Evolutionary conservation across 179 eudicot genomes (phyloP).

Genomic region (Beta lomatogona): DNA sequence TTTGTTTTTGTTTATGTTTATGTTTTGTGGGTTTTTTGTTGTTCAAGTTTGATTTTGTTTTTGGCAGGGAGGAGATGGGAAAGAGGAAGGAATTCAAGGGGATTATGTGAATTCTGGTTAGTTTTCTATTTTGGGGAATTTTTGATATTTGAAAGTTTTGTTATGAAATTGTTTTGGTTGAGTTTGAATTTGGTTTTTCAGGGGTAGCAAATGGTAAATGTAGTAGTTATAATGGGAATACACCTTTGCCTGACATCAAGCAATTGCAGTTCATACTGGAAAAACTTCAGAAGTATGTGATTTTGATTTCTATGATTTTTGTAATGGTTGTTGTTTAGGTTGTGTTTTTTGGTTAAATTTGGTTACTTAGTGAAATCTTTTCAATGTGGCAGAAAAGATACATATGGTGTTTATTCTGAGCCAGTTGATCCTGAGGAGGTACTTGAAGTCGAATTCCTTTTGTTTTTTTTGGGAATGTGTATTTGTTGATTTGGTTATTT

Average conservation of each 20-base stretch:
- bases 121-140: slow-evolving; percentile 19
- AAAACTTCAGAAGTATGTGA: slow-evolving; percentile 84
- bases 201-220: slow-evolving; percentile 39
- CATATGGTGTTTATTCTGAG: slow-evolving; percentile 89
- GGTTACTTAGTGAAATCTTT: slow-evolving; percentile 30
- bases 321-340: neutral
- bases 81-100: slow-evolving; percentile 36
- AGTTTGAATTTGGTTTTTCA: slow-evolving; percentile 18
- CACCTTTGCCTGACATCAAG: slow-evolving; percentile 81
- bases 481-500: neutral
- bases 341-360: neutral
- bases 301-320: neutral
- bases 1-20: neutral
- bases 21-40: slow-evolving; percentile 1
- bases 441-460: slow-evolving; percentile 15
- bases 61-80: slow-evolving; percentile 61
- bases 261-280: slow-evolving; percentile 79
- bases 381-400: slow-evolving; percentile 87
- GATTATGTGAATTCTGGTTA: slow-evolving; percentile 59
- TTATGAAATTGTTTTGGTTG: neutral
- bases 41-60: slow-evolving; percentile 11
- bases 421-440: slow-evolving; percentile 99
- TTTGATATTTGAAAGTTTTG: neutral
- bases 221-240: slow-evolving; percentile 16
- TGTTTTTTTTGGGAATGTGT: neutral